Evolutionary conservation across 441 rosid genomes (phyloP).

Genomic region (Gossypium davidsonii): DNA sequence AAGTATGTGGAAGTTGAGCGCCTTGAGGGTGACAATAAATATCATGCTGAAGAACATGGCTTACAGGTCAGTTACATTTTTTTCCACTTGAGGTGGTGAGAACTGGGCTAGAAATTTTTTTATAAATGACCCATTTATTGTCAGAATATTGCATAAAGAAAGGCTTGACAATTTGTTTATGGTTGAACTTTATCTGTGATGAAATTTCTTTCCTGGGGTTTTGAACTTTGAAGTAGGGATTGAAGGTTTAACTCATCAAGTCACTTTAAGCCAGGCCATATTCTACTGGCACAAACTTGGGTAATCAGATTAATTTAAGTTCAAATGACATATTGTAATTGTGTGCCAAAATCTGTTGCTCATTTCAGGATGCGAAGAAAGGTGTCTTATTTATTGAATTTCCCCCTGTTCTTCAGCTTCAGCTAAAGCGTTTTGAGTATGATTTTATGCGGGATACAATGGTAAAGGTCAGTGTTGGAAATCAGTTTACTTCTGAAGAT

Average conservation of each 20-base stretch:
- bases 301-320: neutral
- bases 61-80: slow-evolving; percentile 58
- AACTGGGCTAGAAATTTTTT: neutral
- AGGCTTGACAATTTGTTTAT: neutral
- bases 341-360: neutral
- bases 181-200: neutral
- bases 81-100: neutral
- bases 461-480: slow-evolving; percentile 72
- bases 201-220: neutral
- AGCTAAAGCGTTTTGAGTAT: slow-evolving; percentile 91
- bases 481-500: slow-evolving; percentile 12
- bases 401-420: slow-evolving; percentile 97
- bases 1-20: slow-evolving; percentile 96
- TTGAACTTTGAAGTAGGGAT: neutral
- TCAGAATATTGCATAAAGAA: neutral
- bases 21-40: slow-evolving; percentile 94
- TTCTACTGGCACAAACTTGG: neutral
- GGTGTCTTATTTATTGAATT: slow-evolving; percentile 89
- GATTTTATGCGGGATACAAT: slow-evolving; percentile 84
- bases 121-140: neutral
- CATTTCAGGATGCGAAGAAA: slow-evolving; percentile 86
- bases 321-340: neutral
- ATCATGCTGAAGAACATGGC: slow-evolving; percentile 85
- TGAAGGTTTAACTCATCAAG: slow-evolving; percentile 8
- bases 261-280: neutral